phyloP scores from a whole-genome alignment of 306 rosid species.

The Bauhinia variegata region DNA sequence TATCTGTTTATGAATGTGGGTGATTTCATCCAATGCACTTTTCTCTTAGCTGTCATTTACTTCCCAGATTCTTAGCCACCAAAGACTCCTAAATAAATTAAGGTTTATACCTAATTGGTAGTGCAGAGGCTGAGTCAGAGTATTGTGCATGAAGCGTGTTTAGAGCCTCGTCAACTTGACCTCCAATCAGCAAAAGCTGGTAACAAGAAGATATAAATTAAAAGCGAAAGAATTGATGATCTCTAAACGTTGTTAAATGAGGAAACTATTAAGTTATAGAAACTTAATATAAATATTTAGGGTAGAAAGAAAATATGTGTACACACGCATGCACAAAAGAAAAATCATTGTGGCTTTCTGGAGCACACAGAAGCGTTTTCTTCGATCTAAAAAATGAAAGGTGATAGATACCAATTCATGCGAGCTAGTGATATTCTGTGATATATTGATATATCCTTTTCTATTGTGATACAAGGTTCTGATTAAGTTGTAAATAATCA shows the following conservation, averaged over 20 bases:
- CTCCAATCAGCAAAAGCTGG: slow-evolving; percentile 76
- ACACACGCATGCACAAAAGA: no score
- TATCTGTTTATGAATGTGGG: not conserved
- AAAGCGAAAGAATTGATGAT: not conserved
- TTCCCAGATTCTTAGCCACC: not conserved
- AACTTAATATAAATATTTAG: slow-evolving; percentile 21
- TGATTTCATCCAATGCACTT: not conserved
- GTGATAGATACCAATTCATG: no score
- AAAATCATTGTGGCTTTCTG: no score
- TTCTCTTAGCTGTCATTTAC: not conserved
- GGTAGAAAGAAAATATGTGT: no score
- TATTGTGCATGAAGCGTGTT: slow-evolving; percentile 56
- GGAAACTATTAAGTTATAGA: slow-evolving; percentile 3
- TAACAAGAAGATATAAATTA: slow-evolving; percentile 33
- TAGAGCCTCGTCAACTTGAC: slow-evolving; percentile 67
- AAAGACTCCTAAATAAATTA: slow-evolving; percentile 23
- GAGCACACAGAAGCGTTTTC: no score
- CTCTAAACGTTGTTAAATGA: slow-evolving; percentile 5
- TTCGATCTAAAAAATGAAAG: no score
- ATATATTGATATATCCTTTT: no score
- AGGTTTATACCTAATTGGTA: slow-evolving; percentile 60
- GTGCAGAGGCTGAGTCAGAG: slow-evolving; percentile 44
- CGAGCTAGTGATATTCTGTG: no score
- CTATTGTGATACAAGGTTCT: no score
- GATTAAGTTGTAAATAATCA: no score